Percentiles rank a stretch among this genome's conserved stretches.
Conservation (phyloP, 2,329 filamentous ascomycete genomes). For the Cordyceps javanica region DNA sequence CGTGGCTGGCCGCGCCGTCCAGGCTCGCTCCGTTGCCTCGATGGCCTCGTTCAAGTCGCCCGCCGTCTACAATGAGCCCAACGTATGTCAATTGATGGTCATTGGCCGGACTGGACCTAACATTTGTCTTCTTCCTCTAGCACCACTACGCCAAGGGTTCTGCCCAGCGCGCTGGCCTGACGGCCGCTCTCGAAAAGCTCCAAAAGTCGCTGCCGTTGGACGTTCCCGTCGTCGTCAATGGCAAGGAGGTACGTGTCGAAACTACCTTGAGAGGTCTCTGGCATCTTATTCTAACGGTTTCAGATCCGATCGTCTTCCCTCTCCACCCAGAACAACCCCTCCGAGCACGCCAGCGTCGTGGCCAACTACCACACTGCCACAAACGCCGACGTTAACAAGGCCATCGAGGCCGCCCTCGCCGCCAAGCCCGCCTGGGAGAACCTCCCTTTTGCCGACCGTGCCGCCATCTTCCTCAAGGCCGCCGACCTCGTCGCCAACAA, state of each 20-base stretch:
- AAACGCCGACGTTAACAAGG: constrained; percentile 65
- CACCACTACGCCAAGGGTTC: constrained; percentile 86
- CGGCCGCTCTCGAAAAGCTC: constrained; percentile 63
- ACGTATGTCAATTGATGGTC: constrained; percentile 52
- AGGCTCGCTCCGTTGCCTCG: constrained; percentile 40
- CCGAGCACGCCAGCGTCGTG: constrained; percentile 68
- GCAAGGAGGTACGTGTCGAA: constrained; percentile 60
- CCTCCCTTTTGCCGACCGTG: constrained; percentile 82
- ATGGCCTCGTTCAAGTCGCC: constrained; percentile 85
- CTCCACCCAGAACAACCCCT: constrained; percentile 72
- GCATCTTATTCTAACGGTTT: background rate
- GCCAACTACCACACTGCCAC: constrained; percentile 83
- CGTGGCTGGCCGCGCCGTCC: constrained; percentile 22
- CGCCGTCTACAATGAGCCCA: constrained; percentile 86
- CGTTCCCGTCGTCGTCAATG: constrained; percentile 77
- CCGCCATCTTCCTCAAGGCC: constrained; percentile 91
- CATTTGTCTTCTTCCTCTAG: constrained; percentile 37
- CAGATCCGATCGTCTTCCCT: constrained; percentile 62
- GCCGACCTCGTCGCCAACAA: constrained; percentile 86
- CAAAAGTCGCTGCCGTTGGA: constrained; percentile 65
- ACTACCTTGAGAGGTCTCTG: background rate
- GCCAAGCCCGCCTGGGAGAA: constrained; percentile 83
- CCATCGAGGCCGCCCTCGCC: constrained; percentile 79
- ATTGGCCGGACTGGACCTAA: background rate
- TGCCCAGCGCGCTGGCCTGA: constrained; percentile 67